phyloP scores from a whole-genome alignment of 1,139 yeast species.

The Suhomyces bolitotheri region DNA sequence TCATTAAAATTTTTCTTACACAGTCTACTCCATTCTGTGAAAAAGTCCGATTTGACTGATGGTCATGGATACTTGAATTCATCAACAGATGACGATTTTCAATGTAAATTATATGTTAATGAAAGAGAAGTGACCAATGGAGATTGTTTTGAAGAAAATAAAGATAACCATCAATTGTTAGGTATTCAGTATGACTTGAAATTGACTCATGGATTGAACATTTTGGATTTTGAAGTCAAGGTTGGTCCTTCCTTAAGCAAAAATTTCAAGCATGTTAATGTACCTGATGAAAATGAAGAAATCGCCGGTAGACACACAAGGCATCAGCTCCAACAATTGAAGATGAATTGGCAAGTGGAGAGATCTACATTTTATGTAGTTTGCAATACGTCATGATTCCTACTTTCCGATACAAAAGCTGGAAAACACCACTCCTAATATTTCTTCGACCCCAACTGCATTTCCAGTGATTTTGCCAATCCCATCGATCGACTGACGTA shows the following conservation, averaged over 20 bases:
- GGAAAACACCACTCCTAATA: conserved; percentile 86
- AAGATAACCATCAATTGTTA: conserved; percentile 19
- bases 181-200: conserved; percentile 51
- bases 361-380: conserved; percentile 35
- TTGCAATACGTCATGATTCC: conserved; percentile 16
- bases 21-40: conserved; percentile 36
- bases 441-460: conserved; percentile 85
- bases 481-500: conserved; percentile 76
- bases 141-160: conserved; percentile 39
- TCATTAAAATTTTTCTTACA: conserved; percentile 48
- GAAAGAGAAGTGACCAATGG: conserved; percentile 49
- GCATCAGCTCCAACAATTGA: conserved; percentile 49
- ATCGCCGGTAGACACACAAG: conserved; percentile 45
- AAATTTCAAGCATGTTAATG: conserved; percentile 29
- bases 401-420: conserved; percentile 93
- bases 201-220: conserved; percentile 49
- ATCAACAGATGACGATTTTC: conserved; percentile 39
- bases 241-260: conserved; percentile 43
- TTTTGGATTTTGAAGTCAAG: conserved; percentile 48
- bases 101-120: conserved; percentile 47
- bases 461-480: conserved; percentile 92
- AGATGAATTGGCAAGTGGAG: conserved; percentile 52
- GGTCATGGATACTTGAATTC: conserved; percentile 30
- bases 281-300: conserved; percentile 28
- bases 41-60: conserved; percentile 32